A percentile compares a stretch with the other conserved stretches of the same genome.
Evolutionary conservation across 371 early-diverging fungal species (phyloP).

Genomic region (Cladochytrium tenue): DNA sequence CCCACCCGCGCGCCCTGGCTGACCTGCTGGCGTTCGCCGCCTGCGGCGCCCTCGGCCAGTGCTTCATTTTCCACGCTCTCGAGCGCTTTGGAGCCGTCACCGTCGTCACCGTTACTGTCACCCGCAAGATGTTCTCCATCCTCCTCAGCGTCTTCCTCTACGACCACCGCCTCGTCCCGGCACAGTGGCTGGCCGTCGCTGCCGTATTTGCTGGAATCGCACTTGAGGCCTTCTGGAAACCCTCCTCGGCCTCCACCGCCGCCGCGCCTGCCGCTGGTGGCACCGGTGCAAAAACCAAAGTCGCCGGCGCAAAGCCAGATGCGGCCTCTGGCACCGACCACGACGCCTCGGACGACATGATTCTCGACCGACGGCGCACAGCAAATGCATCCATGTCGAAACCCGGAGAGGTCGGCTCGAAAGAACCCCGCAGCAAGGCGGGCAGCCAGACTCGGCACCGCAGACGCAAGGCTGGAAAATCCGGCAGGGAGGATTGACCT

Average conservation of each 20-base stretch:
- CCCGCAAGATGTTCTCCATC: constrained; percentile 95
- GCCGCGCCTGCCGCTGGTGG: too few relatives aligned
- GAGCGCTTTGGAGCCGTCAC: constrained; percentile 88
- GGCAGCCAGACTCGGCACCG: too few relatives aligned
- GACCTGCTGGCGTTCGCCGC: constrained; percentile 87
- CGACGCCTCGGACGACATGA: too few relatives aligned
- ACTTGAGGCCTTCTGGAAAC: constrained; percentile 35
- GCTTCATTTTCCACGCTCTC: constrained; percentile 94
- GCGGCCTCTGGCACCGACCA: too few relatives aligned
- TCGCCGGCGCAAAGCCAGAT: too few relatives aligned
- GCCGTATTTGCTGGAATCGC: constrained; percentile 79
- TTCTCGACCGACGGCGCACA: too few relatives aligned
- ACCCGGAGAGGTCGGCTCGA: too few relatives aligned
- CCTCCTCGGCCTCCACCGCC: background rate
- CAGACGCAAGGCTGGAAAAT: too few relatives aligned
- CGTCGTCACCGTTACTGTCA: constrained; percentile 92
- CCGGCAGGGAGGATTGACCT: too few relatives aligned
- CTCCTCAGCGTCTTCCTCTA: constrained; percentile 88
- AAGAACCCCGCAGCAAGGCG: too few relatives aligned
- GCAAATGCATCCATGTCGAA: too few relatives aligned
- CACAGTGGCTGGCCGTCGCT: constrained; percentile 86
- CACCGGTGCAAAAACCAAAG: too few relatives aligned
- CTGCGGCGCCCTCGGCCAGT: constrained; percentile 95
- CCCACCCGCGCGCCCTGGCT: constrained; percentile 73
- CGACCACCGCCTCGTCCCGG: constrained; percentile 70